Base-by-base conservation (phyloP, 106 monocot species). In the Acorus gramineus region DNA sequence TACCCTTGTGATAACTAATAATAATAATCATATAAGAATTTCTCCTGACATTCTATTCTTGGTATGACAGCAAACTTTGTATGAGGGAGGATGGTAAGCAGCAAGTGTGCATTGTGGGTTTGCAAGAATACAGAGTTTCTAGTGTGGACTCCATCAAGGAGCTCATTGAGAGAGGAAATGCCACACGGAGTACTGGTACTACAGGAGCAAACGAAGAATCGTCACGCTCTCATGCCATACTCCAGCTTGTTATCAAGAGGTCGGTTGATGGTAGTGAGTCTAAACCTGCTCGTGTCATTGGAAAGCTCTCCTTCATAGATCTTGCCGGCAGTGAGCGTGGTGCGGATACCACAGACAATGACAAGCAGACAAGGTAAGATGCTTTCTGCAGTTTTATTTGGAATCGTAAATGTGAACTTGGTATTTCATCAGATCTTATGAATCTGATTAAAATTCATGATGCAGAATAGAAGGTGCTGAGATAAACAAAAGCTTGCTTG, bases 51-150 rank as follows among this genome's bases (percentile, higher is more conserved):
- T 0, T 58, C 48, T 43, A 11, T 28, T 28, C 52, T 60, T 49
- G 10, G n/a, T 64, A 47, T 52, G 72, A 56, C 81, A 96, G 96
- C 72, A 96, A 96, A 59, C 96, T 96, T 71, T 85, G 76, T 63
- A 96, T 91, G 96, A 91, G 96, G 63, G 96, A 96, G 71, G 96
- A 96, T 79, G 90, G 96, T 0, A 96, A 96, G 69, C 96, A 96
- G 58, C 82, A 96, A 80, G 96, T 96, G 0, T 96, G 96, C 74
- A 96, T 96, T 65, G 90, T 96, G 2, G 96, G 96, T 49, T 82
- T 96, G 53, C 87, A 87, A 80, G 90, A 96, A 72, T 87, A 74
- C 63, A 71, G 66, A 52, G 96, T 91, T 1, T 80, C 82, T 54
- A 76, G 75, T 77, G 85, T 96, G 46, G 90, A 96, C 2, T 79